Conservation (phyloP, 208 protist species). For the Sergeia podlipaevii region DNA sequence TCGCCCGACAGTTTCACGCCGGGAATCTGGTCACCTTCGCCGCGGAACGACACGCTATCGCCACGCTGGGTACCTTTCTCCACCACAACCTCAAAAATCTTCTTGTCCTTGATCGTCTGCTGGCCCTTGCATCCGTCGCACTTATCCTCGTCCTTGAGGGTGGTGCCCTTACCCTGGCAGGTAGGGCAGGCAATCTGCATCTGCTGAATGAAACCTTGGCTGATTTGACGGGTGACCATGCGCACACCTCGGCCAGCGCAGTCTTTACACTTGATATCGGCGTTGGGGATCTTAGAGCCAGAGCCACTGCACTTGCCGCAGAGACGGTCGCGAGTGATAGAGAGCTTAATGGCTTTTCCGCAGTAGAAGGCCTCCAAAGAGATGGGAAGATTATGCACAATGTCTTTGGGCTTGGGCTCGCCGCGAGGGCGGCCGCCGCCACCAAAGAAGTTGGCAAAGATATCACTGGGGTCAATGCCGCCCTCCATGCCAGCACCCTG, state of each 20-base stretch:
- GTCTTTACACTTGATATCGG: conserved; percentile 83
- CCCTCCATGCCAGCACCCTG: conserved; percentile 93
- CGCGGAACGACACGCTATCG: conserved; percentile 95
- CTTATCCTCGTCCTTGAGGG: conserved; percentile 91
- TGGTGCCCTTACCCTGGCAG: conserved; percentile 93
- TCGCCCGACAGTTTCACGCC: conserved; percentile 93
- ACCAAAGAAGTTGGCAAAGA: conserved; percentile 91
- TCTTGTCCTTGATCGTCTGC: conserved; percentile 95
- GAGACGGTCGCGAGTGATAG: conserved; percentile 89
- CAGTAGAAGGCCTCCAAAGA: conserved; percentile 98
- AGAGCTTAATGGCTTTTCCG: conserved; percentile 96
- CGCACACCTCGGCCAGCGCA: conserved; percentile 94
- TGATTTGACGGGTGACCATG: conserved; percentile 92
- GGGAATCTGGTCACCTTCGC: conserved; percentile 96
- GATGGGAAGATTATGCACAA: conserved; percentile 93
- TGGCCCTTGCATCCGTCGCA: conserved; percentile 94
- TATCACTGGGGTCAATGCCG: conserved; percentile 85
- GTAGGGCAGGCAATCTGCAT: conserved; percentile 92
- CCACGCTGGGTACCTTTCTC: conserved; percentile 96
- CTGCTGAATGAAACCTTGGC: conserved; percentile 97
- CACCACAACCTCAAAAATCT: conserved; percentile 97
- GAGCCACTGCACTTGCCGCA: conserved; percentile 84
- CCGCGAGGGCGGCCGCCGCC: conserved; percentile 79
- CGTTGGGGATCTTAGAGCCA: conserved; percentile 74
- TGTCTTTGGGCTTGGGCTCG: conserved; percentile 95